Evolutionary conservation across 306 rosid species (phyloP), one percentile per base, ranked within the genome.

Genomic region (Begonia masoniana): DNA sequence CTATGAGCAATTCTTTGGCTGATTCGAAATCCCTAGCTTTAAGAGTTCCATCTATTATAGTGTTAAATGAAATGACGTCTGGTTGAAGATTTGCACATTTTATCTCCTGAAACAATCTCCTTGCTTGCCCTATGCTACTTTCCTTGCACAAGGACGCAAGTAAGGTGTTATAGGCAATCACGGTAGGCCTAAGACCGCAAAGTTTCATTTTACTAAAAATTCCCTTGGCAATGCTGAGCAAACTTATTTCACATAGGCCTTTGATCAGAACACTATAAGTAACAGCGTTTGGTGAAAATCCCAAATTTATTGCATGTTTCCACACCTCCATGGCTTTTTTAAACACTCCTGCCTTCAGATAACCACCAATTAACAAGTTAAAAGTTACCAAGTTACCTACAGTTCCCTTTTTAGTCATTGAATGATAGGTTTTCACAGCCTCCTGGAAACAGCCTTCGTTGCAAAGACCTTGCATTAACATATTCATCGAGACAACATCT

Each of bases 161-260:
- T 14, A 91, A 61, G 19, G 58, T 53, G 49, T 91, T 91, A 71
- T 76, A 83, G 66, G 78, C 91, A 55, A 36, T 26, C 24, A 64
- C 66, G 8, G 70, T 39, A 41, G 88, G 95, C 56, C 52, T 72
- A 70, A 71, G 57, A 63, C 91, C 91, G 63, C 72, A 72, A 60
- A 49, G 70, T 67, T 64, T 74, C 73, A 47, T 76, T 62, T 77
- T 83, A 59, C 15, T 41, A 54, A 89, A 73, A 55, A 91, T 69
- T 54, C 96, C 97, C 73, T 64, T 85, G 47, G 92, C 97, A 54
- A 91, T 46, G 17, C 62, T 73, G 49, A 78, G 68, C 66, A 85
- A 65, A 41, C 76, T 82, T 78, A 70, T 76, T 67, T 79, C 77
- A 78, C 97, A 91, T 55, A 91, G 70, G 60, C 97, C 97, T 71